Conservation (phyloP, 2,329 filamentous ascomycete genomes). For the Pestalotiopsis sp. region DNA sequence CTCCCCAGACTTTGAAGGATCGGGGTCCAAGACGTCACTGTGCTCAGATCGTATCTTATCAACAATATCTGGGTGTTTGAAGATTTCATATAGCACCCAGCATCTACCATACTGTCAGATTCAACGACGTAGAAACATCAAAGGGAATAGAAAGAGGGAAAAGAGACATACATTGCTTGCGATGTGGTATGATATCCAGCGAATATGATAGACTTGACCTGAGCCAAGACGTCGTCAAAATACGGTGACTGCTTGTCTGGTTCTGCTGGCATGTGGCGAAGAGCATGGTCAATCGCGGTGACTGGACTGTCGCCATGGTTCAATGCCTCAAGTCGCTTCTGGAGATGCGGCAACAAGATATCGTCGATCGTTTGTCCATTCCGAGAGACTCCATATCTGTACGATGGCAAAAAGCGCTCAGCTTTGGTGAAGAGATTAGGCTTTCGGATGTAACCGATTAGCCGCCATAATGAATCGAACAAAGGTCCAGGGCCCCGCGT, state of each 20-base stretch:
- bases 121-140: neutral
- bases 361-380: neutral
- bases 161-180: constrained; percentile 14
- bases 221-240: constrained; percentile 11
- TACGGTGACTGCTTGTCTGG: neutral
- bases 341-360: constrained; percentile 8
- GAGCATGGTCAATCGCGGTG: constrained; percentile 12
- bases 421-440: constrained; percentile 10
- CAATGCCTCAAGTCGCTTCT: neutral
- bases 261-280: neutral
- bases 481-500: neutral
- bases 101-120: constrained; percentile 8
- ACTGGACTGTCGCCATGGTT: neutral
- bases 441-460: constrained; percentile 1
- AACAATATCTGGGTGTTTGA: neutral
- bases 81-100: constrained; percentile 18
- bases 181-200: constrained; percentile 19
- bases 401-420: constrained; percentile 11
- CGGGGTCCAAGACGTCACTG: neutral
- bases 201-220: constrained; percentile 13
- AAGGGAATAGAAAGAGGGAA: no score
- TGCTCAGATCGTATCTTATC: neutral
- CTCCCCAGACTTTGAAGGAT: neutral
- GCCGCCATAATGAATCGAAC: neutral
- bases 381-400: neutral